phyloP scores from a whole-genome alignment of 139 green algal species.

The Gonium pectorale region DNA sequence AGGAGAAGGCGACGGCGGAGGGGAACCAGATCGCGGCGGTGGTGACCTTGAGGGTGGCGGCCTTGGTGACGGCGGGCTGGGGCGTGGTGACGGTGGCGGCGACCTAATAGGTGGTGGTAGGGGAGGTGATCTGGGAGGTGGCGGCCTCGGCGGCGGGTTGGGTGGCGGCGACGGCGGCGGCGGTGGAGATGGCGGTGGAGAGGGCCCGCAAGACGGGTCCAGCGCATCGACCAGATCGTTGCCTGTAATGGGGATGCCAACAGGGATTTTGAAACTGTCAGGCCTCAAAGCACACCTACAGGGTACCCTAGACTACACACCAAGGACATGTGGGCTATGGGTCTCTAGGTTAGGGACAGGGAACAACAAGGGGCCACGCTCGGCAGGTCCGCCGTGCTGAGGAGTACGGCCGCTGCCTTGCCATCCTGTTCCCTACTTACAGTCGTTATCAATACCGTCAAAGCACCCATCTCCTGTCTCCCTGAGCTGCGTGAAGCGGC shows the following conservation, averaged over 20 bases:
- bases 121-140: background rate
- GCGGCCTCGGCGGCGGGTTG: background rate
- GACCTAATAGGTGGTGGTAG: background rate
- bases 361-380: background rate
- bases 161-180: background rate
- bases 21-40: background rate
- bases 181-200: background rate
- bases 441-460: conserved; percentile 21
- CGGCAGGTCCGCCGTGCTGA: background rate
- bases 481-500: background rate
- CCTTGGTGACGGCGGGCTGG: background rate
- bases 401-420: background rate
- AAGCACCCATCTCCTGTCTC: background rate
- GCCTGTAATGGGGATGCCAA: background rate
- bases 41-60: background rate
- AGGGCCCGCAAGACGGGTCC: background rate
- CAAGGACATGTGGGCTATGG: background rate
- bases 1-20: background rate
- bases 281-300: background rate
- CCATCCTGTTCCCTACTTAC: background rate
- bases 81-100: background rate
- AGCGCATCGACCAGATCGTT: background rate
- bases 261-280: no score
- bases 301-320: background rate
- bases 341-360: background rate